phyloP scores from a whole-genome alignment of 805 yeast species.

The Candida boleticola region DNA sequence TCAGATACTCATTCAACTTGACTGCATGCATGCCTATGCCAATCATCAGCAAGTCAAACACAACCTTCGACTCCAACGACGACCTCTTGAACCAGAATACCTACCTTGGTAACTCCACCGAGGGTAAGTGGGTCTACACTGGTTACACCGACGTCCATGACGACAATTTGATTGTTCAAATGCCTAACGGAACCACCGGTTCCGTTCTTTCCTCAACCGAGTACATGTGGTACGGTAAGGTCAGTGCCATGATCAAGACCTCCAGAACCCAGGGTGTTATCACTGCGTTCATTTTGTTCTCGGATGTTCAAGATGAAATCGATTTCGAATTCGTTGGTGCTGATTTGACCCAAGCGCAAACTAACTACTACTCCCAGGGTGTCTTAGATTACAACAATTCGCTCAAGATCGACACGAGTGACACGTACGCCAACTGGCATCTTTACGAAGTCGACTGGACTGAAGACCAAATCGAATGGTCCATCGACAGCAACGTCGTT shows the following conservation, averaged over 20 bases:
- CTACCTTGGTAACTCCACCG: constrained; percentile 70
- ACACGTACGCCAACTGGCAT: constrained; percentile 71
- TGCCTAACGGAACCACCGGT: constrained; percentile 76
- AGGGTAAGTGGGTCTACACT: constrained; percentile 66
- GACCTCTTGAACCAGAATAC: constrained; percentile 24
- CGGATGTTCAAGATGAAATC: constrained; percentile 87
- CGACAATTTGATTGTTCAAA: constrained; percentile 59
- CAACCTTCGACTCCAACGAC: constrained; percentile 37
- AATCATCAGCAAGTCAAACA: constrained; percentile 49
- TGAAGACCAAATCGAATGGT: constrained; percentile 70
- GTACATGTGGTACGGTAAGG: constrained; percentile 86
- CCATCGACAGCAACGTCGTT: constrained; percentile 61
- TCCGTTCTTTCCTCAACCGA: constrained; percentile 77
- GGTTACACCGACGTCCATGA: constrained; percentile 54
- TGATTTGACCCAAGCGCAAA: constrained; percentile 62
- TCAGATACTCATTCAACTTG: constrained; percentile 60
- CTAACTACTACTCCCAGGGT: constrained; percentile 82
- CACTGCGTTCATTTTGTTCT: constrained; percentile 75
- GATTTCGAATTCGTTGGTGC: constrained; percentile 87
- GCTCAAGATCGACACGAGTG: constrained; percentile 35
- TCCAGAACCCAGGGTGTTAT: constrained; percentile 80
- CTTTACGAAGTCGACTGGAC: constrained; percentile 79
- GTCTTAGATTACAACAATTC: constrained; percentile 64
- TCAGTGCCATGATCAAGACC: constrained; percentile 65
- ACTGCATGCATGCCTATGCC: constrained; percentile 88